Base-by-base conservation (phyloP, 2,329 filamentous ascomycete species). In the Diaporthe sp. region DNA sequence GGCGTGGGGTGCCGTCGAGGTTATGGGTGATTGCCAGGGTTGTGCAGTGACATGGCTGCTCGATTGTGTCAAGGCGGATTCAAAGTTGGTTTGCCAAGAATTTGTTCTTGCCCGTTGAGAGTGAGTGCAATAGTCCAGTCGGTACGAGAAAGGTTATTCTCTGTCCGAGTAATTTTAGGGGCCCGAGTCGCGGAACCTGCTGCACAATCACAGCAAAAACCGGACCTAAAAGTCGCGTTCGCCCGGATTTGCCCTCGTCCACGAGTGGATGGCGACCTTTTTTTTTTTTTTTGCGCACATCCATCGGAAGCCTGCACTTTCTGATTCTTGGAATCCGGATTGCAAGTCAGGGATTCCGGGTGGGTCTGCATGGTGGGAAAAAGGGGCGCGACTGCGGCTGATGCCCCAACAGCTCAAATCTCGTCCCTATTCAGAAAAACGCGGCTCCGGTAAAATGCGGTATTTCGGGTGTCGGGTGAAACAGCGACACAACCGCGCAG, bases 301-400 rank as follows among this genome's bases (percentile, higher is more conserved):
- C 50, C 55, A 39, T 39, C 69, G 55, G 56, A 39, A 58, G 42
- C 69, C 44, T 59, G 69, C 55, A 35, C 47, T 51, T 27, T 39
- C 37, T 42, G 69, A 30, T 32, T 42, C 50, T 53, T 50, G 44
- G 56, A 63, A 53, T 47, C 35, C 44, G 42, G 61, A 42, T 71
- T 63, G 56, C 56, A 51, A 71, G 63, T 53, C 56, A 63, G 25
- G 44, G 69, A 63, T 71, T 39, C 25, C 13, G 30, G 44, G 69
- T 71, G 69, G 69, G 56, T 53, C 69, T 71, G 35, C 56, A 39
- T 39, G 44, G 44, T 42, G 56, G 56, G 58, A 71, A 71, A 71
- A 71, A 30, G 69, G 69, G 69, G 56, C 47, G 56, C 56, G 35
- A 42, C 51, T 22, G 53, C 53, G 47, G 55, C 44, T 42, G 47